Conservation (phyloP, 2,329 filamentous ascomycete genomes). For the Neoarthrinium moseri region DNA sequence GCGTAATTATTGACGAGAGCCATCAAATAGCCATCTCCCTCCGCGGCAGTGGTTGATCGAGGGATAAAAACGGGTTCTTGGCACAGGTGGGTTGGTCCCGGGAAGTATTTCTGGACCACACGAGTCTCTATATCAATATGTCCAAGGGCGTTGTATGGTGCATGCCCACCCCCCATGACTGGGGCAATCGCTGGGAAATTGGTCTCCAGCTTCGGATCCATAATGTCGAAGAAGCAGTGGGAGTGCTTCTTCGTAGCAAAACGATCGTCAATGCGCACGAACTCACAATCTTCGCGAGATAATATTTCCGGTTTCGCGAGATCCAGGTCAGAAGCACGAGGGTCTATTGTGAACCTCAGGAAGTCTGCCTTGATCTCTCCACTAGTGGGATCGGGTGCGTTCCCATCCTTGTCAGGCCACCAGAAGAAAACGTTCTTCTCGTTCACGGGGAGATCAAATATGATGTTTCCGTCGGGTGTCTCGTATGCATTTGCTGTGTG, state of each 20-base stretch:
- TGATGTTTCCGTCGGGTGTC: conserved; percentile 24
- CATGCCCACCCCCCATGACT: conserved; percentile 11
- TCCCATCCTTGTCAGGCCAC: conserved; percentile 35
- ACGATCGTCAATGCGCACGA: conserved; percentile 43
- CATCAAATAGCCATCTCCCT: conserved; percentile 42
- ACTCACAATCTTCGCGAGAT: conserved; percentile 28
- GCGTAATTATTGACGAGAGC: conserved; percentile 26
- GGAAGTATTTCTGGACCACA: conserved; percentile 24
- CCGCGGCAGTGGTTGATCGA: conserved; percentile 24
- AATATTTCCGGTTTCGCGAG: conserved; percentile 21
- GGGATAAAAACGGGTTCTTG: conserved; percentile 44
- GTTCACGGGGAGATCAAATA: conserved; percentile 34
- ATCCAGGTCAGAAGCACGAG: conserved; percentile 17
- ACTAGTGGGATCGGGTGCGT: conserved; percentile 27
- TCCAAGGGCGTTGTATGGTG: conserved; percentile 22
- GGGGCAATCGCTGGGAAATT: conserved; percentile 27
- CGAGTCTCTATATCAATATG: conserved; percentile 21
- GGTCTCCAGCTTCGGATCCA: conserved; percentile 29
- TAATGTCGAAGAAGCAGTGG: conserved; percentile 37
- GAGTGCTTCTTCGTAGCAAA: conserved; percentile 36
- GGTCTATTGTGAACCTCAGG: conserved; percentile 22
- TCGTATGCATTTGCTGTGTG: conserved; percentile 37
- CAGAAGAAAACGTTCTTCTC: conserved; percentile 41
- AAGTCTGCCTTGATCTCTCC: conserved; percentile 25
- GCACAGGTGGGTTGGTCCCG: conserved; percentile 30